A percentile compares a stretch with the other conserved stretches of the same genome.
These are phyloP conservation scores for Exophiala bonariae DNA, from an alignment of 2,329 filamentous ascomycete species.

Conservation along the genomic window DNA sequence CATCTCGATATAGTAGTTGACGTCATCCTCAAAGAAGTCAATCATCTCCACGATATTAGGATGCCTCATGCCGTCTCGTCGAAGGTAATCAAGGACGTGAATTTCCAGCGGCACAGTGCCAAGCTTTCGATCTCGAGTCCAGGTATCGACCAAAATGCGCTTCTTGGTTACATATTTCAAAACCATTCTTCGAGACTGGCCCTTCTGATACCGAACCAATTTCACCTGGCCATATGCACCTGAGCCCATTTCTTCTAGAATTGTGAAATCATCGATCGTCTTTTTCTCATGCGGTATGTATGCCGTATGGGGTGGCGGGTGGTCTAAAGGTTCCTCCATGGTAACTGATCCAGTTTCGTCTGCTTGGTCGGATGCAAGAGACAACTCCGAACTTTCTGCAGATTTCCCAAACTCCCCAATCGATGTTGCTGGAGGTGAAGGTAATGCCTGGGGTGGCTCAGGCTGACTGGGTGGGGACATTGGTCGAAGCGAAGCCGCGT, in stretches of 20 bases:
- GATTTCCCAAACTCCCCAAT: slow-evolving; percentile 31
- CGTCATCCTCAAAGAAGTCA: slow-evolving; percentile 63
- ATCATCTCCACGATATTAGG: slow-evolving; percentile 69
- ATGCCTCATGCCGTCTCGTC: slow-evolving; percentile 66
- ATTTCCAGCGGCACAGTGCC: slow-evolving; percentile 97
- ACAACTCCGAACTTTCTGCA: slow-evolving; percentile 41
- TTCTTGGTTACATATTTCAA: slow-evolving; percentile 98
- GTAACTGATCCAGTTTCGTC: slow-evolving; percentile 52
- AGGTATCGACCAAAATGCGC: slow-evolving; percentile 95
- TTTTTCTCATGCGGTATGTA: slow-evolving; percentile 61
- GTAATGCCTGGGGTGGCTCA: slow-evolving; percentile 67
- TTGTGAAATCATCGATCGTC: slow-evolving; percentile 83
- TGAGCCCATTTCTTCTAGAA: slow-evolving; percentile 97
- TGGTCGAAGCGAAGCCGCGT: slow-evolving; percentile 60
- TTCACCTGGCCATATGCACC: slow-evolving; percentile 98
- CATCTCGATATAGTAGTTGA: slow-evolving; percentile 99
- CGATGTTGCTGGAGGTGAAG: slow-evolving; percentile 33
- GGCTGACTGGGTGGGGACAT: slow-evolving; percentile 76
- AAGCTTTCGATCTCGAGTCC: slow-evolving; percentile 89
- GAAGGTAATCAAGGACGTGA: slow-evolving; percentile 90
- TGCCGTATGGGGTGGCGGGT: slow-evolving; percentile 27
- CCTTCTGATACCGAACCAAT: slow-evolving; percentile 80
- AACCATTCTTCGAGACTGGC: slow-evolving; percentile 71
- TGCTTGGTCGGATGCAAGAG: slow-evolving; percentile 30
- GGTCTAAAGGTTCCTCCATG: slow-evolving; percentile 45